Percentiles rank a stretch among this genome's conserved stretches.
These are phyloP conservation scores for Pseudogymnoascus verrucosus DNA, from an alignment of 2,329 filamentous ascomycete genomes.

Conservation along the genomic window DNA sequence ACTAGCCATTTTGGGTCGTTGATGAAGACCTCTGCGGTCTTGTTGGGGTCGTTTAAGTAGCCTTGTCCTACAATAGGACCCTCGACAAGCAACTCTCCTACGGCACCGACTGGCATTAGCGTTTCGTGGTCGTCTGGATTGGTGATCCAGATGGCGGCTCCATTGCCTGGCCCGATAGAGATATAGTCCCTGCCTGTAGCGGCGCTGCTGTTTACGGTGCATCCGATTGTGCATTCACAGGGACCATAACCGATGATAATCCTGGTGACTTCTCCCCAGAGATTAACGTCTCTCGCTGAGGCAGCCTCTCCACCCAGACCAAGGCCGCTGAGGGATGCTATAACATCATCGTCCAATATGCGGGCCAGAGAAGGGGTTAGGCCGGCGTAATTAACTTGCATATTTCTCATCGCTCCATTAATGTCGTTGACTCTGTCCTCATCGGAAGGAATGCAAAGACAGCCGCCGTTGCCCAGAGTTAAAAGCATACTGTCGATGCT, in stretches of 20 bases:
- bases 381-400: conserved; percentile 19
- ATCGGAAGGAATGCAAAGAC: conserved; percentile 34
- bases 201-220: conserved; percentile 14
- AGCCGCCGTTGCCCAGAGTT: conserved; percentile 31
- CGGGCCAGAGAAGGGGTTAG: conserved; percentile 26
- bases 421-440: conserved; percentile 32
- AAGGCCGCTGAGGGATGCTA: conserved; percentile 20
- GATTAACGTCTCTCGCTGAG: conserved; percentile 30
- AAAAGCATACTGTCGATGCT: conserved; percentile 31
- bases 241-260: conserved; percentile 38
- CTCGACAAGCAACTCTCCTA: conserved; percentile 25
- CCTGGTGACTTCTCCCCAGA: conserved; percentile 30
- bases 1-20: conserved; percentile 45
- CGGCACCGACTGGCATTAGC: conserved; percentile 20
- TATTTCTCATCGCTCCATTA: conserved; percentile 22
- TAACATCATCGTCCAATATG: conserved; percentile 18
- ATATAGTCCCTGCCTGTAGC: conserved; percentile 10
- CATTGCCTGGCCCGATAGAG: conserved; percentile 9
- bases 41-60: conserved; percentile 50
- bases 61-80: conserved; percentile 55
- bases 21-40: conserved; percentile 52
- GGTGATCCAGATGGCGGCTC: conserved; percentile 31
- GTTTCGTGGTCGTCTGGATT: conserved; percentile 16
- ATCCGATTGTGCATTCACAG: conserved; percentile 17
- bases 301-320: conserved; percentile 27